Evolutionary conservation across 768 basidiomycete species (phyloP).

Genomic region (Scleroderma citrinum): DNA sequence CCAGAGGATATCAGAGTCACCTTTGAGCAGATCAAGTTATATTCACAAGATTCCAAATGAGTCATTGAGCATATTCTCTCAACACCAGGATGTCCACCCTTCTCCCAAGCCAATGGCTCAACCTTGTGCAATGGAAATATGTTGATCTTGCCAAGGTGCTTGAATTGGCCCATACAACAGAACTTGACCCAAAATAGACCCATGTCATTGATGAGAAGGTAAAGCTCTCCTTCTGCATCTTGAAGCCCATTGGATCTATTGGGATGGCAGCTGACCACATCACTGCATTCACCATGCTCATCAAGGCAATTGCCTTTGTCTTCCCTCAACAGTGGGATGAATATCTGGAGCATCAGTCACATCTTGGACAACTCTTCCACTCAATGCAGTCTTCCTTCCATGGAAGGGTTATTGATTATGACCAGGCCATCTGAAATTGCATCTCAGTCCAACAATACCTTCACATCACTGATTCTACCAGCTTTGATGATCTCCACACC

Average conservation of each 20-base stretch:
- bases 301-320: neutral
- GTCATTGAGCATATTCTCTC: conserved; percentile 1
- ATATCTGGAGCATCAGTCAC: neutral
- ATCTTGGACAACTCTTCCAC: neutral
- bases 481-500: conserved; percentile 7
- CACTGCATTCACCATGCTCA: neutral
- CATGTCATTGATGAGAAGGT: neutral
- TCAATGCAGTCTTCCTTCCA: conserved; percentile 23
- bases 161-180: neutral
- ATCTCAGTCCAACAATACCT: conserved; percentile 12
- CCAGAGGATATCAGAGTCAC: neutral
- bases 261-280: neutral
- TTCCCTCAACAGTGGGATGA: neutral
- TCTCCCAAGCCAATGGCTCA: conserved; percentile 9
- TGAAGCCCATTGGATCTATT: neutral
- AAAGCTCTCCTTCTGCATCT: neutral
- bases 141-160: conserved; percentile 10
- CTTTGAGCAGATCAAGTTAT: neutral
- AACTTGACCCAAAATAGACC: conserved; percentile 2
- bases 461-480: conserved; percentile 16
- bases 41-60: neutral
- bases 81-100: neutral
- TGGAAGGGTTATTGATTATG: no score
- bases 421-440: conserved; percentile 17
- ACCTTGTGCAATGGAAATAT: neutral